A percentile compares a stretch with the other conserved stretches of the same genome.
phyloP scores from a whole-genome alignment of 768 basidiomycete genomes.

The Calvatia gigantea region DNA sequence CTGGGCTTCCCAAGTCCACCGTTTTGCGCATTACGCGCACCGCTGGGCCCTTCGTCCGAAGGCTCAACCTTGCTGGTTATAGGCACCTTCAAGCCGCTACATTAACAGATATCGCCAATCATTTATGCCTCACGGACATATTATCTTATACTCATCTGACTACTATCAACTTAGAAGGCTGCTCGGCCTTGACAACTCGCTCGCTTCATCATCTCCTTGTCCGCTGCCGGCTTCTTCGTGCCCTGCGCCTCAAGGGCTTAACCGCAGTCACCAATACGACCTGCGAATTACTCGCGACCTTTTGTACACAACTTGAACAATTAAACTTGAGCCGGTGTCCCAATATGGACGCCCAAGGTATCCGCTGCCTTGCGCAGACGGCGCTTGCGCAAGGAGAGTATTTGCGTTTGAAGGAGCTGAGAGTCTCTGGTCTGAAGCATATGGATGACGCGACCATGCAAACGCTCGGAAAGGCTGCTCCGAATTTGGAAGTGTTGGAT shows the following conservation, averaged over 20 bases:
- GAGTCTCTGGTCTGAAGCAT: constrained; percentile 64
- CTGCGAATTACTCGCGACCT: constrained; percentile 59
- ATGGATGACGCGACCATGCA: constrained; percentile 59
- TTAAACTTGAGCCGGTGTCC: constrained; percentile 73
- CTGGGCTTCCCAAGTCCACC: constrained; percentile 47
- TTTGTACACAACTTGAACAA: constrained; percentile 50
- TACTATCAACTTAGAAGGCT: constrained; percentile 68
- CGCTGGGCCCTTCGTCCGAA: constrained; percentile 63
- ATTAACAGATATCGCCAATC: constrained; percentile 50
- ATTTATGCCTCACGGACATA: constrained; percentile 44
- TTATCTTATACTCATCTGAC: constrained; percentile 65
- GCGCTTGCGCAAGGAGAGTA: constrained; percentile 42
- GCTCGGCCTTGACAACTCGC: constrained; percentile 57
- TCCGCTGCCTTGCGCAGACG: constrained; percentile 43
- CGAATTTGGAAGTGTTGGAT: constrained; percentile 76
- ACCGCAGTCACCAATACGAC: constrained; percentile 69
- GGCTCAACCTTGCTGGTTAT: constrained; percentile 64
- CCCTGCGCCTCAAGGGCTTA: constrained; percentile 66
- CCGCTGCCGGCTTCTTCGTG: constrained; percentile 56
- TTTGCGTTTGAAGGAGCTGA: constrained; percentile 58
- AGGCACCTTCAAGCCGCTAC: constrained; percentile 42
- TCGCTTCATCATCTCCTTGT: constrained; percentile 69
- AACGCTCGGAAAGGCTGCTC: constrained; percentile 64
- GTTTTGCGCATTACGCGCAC: constrained; percentile 48
- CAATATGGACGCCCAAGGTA: constrained; percentile 63